phyloP scores from a whole-genome alignment of 441 rosid genomes.

The Sinapis alba region DNA sequence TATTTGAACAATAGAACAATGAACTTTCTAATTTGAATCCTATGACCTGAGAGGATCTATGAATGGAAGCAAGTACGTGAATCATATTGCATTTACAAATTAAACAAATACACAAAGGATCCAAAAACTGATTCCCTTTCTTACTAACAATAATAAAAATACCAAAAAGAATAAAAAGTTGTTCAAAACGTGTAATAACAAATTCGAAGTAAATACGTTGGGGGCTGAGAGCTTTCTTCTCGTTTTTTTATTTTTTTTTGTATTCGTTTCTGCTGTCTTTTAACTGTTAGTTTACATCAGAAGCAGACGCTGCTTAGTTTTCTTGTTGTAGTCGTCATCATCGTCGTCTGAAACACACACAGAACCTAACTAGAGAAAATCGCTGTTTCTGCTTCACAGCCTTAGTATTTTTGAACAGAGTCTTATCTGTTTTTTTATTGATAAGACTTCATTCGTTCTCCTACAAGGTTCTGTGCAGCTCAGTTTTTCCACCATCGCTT shows the following conservation, averaged over 20 bases:
- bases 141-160: background rate
- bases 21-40: background rate
- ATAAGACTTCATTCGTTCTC: conserved; percentile 32
- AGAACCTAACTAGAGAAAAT: conserved; percentile 22
- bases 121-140: background rate
- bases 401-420: conserved; percentile 1
- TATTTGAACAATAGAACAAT: background rate
- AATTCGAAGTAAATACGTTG: conserved; percentile 13
- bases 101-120: conserved; percentile 3
- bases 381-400: conserved; percentile 21
- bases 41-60: background rate
- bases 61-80: background rate
- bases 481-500: conserved; percentile 41
- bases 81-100: conserved; percentile 28
- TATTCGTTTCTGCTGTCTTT: conserved; percentile 26
- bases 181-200: conserved; percentile 1
- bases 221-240: conserved; percentile 5
- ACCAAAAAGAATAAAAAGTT: background rate
- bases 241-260: background rate
- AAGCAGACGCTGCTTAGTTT: conserved; percentile 9
- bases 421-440: conserved; percentile 9
- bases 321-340: conserved; percentile 14
- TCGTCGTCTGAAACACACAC: conserved; percentile 33
- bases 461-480: conserved; percentile 30
- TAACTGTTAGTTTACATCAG: conserved; percentile 30